These are phyloP conservation scores for Apostasia shenzhenica DNA, from an alignment of 106 monocot genomes.

Conservation along the genomic window DNA sequence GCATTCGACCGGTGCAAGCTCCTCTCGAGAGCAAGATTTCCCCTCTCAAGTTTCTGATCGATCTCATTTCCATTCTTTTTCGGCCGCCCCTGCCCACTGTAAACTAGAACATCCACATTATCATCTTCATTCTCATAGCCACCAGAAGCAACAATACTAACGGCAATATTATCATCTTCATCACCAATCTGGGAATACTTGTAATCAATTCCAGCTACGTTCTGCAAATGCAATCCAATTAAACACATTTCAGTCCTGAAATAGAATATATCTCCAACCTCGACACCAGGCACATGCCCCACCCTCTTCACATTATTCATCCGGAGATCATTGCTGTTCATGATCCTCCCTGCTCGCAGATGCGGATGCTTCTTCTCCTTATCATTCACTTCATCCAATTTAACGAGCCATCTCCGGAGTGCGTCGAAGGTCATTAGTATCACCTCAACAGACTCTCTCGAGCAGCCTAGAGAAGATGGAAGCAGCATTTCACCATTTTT, in stretches of 20 bases:
- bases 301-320: slow-evolving; percentile 37
- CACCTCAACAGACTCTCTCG: slow-evolving; percentile 39
- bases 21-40: slow-evolving; percentile 77
- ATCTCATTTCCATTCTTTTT: slow-evolving; percentile 11
- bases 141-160: slow-evolving; percentile 65
- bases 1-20: slow-evolving; percentile 45
- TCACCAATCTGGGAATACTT: slow-evolving; percentile 20
- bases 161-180: slow-evolving; percentile 46
- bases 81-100: slow-evolving; percentile 59
- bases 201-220: slow-evolving; percentile 63
- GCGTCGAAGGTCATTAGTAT: slow-evolving; percentile 63
- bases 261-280: slow-evolving; percentile 70
- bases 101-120: slow-evolving; percentile 44
- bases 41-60: slow-evolving; percentile 80
- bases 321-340: slow-evolving; percentile 39
- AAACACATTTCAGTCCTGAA: slow-evolving; percentile 66
- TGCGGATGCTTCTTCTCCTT: slow-evolving; percentile 25
- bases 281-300: slow-evolving; percentile 47
- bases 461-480: slow-evolving; percentile 15
- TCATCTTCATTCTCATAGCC: slow-evolving; percentile 59
- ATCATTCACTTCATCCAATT: slow-evolving; percentile 52
- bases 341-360: slow-evolving; percentile 41
- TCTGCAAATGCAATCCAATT: slow-evolving; percentile 52
- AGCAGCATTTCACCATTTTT: slow-evolving; percentile 7
- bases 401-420: slow-evolving; percentile 42